Evolutionary conservation across 2,329 filamentous ascomycete species (phyloP).

Genomic region (Pseudogymnoascus sp.): DNA sequence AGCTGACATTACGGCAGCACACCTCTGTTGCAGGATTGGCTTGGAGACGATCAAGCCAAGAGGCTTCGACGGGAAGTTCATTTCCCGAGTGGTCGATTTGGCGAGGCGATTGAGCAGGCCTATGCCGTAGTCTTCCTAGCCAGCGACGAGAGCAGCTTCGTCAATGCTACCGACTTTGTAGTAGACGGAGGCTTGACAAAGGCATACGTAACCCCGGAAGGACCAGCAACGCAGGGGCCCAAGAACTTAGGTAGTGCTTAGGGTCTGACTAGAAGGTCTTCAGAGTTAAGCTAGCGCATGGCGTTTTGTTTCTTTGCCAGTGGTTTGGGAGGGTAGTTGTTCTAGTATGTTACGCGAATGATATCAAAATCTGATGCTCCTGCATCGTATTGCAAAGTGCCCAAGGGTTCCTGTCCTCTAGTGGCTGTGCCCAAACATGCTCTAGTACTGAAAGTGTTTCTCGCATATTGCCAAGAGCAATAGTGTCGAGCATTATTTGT

Average conservation of each 20-base stretch:
- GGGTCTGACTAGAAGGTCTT: background rate
- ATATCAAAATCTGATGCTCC: constrained; percentile 41
- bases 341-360: constrained; percentile 35
- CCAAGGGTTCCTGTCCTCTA: constrained; percentile 35
- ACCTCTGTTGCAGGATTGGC: constrained; percentile 67
- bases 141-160: constrained; percentile 67
- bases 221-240: constrained; percentile 47
- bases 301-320: background rate
- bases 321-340: background rate
- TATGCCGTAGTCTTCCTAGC: constrained; percentile 68
- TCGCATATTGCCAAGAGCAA: constrained; percentile 41
- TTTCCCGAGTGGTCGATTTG: constrained; percentile 68
- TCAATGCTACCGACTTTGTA: constrained; percentile 76
- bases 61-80: constrained; percentile 67
- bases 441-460: constrained; percentile 37
- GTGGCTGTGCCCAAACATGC: constrained; percentile 35
- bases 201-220: constrained; percentile 71
- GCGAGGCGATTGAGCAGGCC: constrained; percentile 71
- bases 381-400: constrained; percentile 39
- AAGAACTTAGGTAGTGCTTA: constrained; percentile 36
- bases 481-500: constrained; percentile 30
- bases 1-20: constrained; percentile 34
- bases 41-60: constrained; percentile 65
- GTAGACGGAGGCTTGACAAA: constrained; percentile 95
- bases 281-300: background rate